Base-by-base conservation (phyloP, 768 basidiomycete species). In the Lactarius vividus region DNA sequence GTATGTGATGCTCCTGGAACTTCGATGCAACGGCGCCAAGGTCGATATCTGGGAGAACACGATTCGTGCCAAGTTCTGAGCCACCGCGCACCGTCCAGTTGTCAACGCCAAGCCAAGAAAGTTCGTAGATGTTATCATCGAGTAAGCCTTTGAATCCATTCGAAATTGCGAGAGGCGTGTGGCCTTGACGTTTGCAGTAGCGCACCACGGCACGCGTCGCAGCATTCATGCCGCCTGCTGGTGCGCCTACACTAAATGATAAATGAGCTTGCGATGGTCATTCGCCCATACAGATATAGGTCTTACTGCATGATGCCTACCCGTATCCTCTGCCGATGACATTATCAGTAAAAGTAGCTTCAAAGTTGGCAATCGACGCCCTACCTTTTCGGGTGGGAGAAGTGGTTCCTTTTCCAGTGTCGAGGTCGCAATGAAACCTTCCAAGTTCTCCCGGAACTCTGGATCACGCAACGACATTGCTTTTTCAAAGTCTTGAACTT, bases 151-250 rank as follows among this genome's bases (percentile, higher is more conserved):
- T 88, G 83, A 98, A 98, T 18, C 97, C 96, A 73, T 98, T 99
- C 79, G 96, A 88, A 64, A 99, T 85, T 0, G 88, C 94, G 46
- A 98, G 81, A n/a, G 96, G 89, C 29, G 83, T 90, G 75, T 99
- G 97, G 7, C 97, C 96, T 74, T 94, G 92, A 61, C 87, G 85
- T 69, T 94, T 79, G 75, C 95, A 98, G 79, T 94, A 98, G 13
- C 97, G 89, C 26, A 92, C 94, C 7, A 93, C 94, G 31, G 95
- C 89, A 49, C 96, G 91, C 1, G 94, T 97, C 0, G 96, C 97
- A 2, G 97, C 96, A 74, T 98, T 98, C 94, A 98, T 98, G 10
- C 97, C 97, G 55, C 96, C 96, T 2, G 97, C 97, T 5, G 97
- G 96, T 1, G 97, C 97, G 59, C 97, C 96, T 73, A 95, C 88